A percentile compares a stretch with the other conserved stretches of the same genome.
phyloP scores from a whole-genome alignment of 305 asterid species.

The Solanum chacoense region DNA sequence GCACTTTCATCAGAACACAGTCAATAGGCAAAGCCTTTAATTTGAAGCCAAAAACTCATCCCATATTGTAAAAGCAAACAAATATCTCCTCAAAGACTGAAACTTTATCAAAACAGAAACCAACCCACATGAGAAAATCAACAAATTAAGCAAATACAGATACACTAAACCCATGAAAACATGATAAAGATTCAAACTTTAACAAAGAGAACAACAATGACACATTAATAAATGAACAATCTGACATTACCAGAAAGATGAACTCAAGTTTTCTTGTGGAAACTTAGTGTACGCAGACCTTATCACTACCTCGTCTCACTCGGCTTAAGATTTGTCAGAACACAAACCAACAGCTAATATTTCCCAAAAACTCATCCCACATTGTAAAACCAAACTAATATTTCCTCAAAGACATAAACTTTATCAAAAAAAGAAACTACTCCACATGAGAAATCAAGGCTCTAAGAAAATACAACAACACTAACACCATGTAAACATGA shows the following conservation, averaged over 20 bases:
- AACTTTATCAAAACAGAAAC: neutral
- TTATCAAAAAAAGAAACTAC: neutral
- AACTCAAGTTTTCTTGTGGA: neutral
- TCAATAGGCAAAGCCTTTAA: neutral
- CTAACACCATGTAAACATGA: neutral
- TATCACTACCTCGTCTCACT: neutral
- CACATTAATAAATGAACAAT: neutral
- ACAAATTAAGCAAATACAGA: neutral
- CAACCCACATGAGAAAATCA: neutral
- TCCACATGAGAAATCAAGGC: neutral
- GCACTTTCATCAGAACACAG: neutral
- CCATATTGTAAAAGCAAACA: conserved; percentile 11
- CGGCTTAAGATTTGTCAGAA: neutral
- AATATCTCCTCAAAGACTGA: neutral
- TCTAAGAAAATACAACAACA: neutral
- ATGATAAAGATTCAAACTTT: neutral
- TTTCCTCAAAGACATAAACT: neutral
- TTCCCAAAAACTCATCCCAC: conserved; percentile 5
- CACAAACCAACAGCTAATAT: neutral
- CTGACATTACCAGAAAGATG: neutral
- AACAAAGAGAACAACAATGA: neutral
- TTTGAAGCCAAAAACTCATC: conserved; percentile 5
- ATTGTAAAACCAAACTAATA: conserved; percentile 4
- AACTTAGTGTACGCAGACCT: neutral
- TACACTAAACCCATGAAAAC: neutral